Percentiles rank a stretch among this genome's conserved stretches.
phyloP scores from a whole-genome alignment of 179 eudicot genomes.

The Dionaea muscipula region DNA sequence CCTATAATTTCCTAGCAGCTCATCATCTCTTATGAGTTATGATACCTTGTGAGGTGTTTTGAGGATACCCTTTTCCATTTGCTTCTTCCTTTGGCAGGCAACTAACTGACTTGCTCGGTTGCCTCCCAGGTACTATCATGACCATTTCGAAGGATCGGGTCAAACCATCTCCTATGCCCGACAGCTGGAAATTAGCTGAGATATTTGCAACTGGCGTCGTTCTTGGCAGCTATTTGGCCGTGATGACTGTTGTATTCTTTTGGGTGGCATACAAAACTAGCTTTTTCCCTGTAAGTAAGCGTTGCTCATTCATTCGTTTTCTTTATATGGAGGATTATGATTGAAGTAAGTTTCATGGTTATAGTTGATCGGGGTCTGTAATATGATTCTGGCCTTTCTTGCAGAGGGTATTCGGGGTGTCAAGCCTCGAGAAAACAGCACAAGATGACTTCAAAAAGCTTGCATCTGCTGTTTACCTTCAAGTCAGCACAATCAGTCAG shows the following conservation, averaged over 20 bases:
- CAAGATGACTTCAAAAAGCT: constrained; percentile 43
- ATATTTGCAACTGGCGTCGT: constrained; percentile 61
- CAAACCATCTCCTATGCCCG: constrained; percentile 70
- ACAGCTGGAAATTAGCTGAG: constrained; percentile 74
- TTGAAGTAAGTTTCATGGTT: too few relatives aligned
- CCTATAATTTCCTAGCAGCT: too few relatives aligned
- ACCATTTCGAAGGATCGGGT: constrained; percentile 81
- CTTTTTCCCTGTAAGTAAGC: constrained; percentile 54
- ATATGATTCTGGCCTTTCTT: constrained; percentile 1
- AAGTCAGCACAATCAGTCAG: constrained; percentile 65
- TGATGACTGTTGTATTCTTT: constrained; percentile 81
- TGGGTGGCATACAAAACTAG: constrained; percentile 78
- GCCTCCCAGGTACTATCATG: constrained; percentile 61
- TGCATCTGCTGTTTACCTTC: constrained; percentile 56
- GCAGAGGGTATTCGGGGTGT: constrained; percentile 50
- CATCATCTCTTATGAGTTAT: too few relatives aligned
- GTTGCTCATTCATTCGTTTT: too few relatives aligned
- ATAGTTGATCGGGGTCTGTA: neutral
- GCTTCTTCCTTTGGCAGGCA: too few relatives aligned
- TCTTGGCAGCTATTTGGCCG: constrained; percentile 68
- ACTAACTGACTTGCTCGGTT: neutral
- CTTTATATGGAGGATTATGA: too few relatives aligned
- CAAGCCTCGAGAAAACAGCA: constrained; percentile 34
- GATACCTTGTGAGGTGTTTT: too few relatives aligned
- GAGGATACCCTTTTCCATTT: too few relatives aligned